Evolutionary conservation across 2,329 filamentous ascomycete species (phyloP).

Genomic region (Rosellinia necatrix): DNA sequence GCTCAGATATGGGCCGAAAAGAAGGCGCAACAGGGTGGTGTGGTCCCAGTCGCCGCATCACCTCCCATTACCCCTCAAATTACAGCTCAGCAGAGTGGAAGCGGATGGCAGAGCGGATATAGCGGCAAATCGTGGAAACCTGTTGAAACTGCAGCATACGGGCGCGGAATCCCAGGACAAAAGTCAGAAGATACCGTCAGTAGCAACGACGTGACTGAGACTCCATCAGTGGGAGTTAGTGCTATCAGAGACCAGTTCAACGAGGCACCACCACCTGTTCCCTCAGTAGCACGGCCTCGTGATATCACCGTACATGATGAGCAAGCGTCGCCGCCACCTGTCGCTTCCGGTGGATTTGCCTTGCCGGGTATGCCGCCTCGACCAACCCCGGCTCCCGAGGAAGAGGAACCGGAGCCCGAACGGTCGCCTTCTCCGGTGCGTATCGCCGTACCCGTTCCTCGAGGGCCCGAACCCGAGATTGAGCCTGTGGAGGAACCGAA

Average conservation of each 20-base stretch:
- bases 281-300: slow-evolving; percentile 27
- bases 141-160: slow-evolving; percentile 75
- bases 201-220: slow-evolving; percentile 54
- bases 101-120: slow-evolving; percentile 88
- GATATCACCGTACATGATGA: slow-evolving; percentile 44
- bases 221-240: slow-evolving; percentile 68
- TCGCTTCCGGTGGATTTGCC: slow-evolving; percentile 72
- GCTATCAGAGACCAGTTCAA: slow-evolving; percentile 84
- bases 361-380: slow-evolving; percentile 76
- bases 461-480: slow-evolving; percentile 58
- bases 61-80: slow-evolving; percentile 58
- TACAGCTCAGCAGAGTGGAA: slow-evolving; percentile 68
- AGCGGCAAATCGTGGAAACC: slow-evolving; percentile 87
- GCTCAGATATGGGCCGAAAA: slow-evolving; percentile 98
- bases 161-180: slow-evolving; percentile 65
- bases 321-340: slow-evolving; percentile 62
- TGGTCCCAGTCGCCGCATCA: slow-evolving; percentile 49
- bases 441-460: slow-evolving; percentile 82
- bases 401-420: slow-evolving; percentile 51
- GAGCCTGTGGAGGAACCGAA: slow-evolving; percentile 58
- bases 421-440: slow-evolving; percentile 76
- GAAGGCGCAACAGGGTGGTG: slow-evolving; percentile 79
- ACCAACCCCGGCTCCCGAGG: slow-evolving; percentile 58
- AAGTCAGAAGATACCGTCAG: slow-evolving; percentile 62
- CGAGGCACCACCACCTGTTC: slow-evolving; percentile 71